These are phyloP conservation scores for Clavispora phyllophila DNA, from an alignment of 805 yeast species.

Conservation along the genomic window DNA sequence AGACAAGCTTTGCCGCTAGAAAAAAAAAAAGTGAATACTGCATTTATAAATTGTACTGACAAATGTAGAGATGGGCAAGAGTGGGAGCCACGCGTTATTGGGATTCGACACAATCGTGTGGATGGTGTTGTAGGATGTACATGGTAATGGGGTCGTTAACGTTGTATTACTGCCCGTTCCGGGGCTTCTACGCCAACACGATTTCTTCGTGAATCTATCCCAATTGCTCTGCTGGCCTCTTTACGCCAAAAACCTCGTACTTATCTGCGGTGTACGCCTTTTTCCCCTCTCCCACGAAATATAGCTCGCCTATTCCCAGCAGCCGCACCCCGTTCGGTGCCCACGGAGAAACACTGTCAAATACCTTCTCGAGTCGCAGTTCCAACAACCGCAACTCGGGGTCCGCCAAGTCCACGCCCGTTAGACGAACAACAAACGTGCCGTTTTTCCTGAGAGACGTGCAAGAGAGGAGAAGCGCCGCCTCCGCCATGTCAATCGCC, in stretches of 20 bases:
- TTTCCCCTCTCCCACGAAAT: constrained; percentile 23
- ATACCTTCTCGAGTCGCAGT: constrained; percentile 21
- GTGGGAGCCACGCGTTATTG: no score
- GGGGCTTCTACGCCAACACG: no score
- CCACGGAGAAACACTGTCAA: constrained; percentile 22
- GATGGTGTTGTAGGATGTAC: no score
- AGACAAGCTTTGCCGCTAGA: neutral
- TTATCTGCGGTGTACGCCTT: constrained; percentile 7
- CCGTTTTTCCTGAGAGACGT: constrained; percentile 26
- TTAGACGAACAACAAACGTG: constrained; percentile 26
- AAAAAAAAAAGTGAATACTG: neutral
- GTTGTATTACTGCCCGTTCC: no score
- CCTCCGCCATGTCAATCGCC: constrained; percentile 37
- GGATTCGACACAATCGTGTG: no score
- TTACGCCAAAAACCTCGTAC: constrained; percentile 10
- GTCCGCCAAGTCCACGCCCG: constrained; percentile 22
- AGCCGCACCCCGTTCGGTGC: constrained; percentile 5
- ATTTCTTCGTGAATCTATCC: no score
- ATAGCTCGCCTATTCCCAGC: constrained; percentile 16
- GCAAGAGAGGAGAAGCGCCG: constrained; percentile 29
- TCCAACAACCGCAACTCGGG: constrained; percentile 25
- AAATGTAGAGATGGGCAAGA: neutral
- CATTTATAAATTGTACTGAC: neutral
- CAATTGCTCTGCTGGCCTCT: no score
- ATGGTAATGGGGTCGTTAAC: no score